Conservation (phyloP, 371 early-diverging fungal species). For the Apophysomyces sp. region DNA sequence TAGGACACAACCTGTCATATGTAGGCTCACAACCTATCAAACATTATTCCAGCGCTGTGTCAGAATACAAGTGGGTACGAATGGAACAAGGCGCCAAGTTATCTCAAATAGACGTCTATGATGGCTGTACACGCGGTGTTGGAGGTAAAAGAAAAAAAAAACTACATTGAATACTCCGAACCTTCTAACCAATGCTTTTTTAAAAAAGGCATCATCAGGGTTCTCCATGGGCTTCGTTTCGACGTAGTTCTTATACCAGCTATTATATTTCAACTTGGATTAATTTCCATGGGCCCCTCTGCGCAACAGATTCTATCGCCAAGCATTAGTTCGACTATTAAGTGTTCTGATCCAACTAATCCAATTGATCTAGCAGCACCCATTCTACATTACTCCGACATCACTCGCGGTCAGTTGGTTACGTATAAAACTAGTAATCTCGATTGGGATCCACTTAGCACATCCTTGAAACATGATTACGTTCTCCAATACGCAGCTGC, state of each 20-base stretch:
- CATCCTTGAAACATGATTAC: neutral
- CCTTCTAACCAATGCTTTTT: neutral
- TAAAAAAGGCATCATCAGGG: slow-evolving; percentile 17
- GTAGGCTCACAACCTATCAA: neutral
- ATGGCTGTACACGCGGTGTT: slow-evolving; percentile 30
- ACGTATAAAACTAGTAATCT: neutral
- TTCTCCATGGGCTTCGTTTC: slow-evolving; percentile 11
- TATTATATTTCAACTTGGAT: slow-evolving; percentile 24
- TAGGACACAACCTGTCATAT: too few species aligned
- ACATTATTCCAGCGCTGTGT: slow-evolving; percentile 14
- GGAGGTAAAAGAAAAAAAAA: slow-evolving; percentile 12
- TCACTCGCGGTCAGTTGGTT: neutral
- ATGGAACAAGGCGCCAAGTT: slow-evolving; percentile 15
- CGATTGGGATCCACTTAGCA: neutral
- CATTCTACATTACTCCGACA: neutral
- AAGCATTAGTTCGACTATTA: neutral
- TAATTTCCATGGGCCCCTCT: slow-evolving; percentile 20
- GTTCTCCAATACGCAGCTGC: neutral
- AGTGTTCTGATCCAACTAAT: neutral
- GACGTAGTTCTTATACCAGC: slow-evolving; percentile 19
- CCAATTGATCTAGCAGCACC: neutral
- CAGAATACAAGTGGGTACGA: slow-evolving; percentile 30
- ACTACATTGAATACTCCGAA: neutral
- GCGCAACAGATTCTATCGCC: slow-evolving; percentile 17
- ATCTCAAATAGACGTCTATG: slow-evolving; percentile 24